Conservation (phyloP, 164 flowering plant species). For the Stephania yunnanensis region DNA sequence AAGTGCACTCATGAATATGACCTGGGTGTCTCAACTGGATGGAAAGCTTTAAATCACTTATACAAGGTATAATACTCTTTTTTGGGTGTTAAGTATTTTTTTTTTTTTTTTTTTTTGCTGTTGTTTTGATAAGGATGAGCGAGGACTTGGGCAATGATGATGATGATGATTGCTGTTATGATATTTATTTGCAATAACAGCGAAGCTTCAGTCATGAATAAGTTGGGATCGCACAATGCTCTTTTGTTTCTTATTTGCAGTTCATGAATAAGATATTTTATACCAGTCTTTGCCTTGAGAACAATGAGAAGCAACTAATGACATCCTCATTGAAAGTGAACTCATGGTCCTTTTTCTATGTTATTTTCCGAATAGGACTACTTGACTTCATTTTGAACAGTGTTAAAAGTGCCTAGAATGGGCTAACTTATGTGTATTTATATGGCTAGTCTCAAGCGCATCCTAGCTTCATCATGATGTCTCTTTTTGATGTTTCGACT, state of each 20-base stretch:
- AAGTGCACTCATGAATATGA: conserved; percentile 54
- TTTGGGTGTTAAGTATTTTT: no score
- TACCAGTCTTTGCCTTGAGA: no score
- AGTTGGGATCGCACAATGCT: no score
- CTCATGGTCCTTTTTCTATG: no score
- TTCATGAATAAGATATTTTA: no score
- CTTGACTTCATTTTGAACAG: not conserved
- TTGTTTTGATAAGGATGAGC: not conserved
- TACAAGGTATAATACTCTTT: conserved; percentile 54
- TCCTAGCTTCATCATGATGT: no score
- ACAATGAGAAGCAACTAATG: no score
- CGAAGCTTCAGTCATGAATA: no score
- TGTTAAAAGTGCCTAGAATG: not conserved
- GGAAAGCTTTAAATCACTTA: conserved; percentile 54
- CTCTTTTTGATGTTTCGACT: no score
- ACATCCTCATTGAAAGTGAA: no score
- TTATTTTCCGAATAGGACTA: not conserved
- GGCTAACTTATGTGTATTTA: not conserved
- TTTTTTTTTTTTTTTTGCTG: not conserved
- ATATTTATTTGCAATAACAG: not conserved
- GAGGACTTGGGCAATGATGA: not conserved
- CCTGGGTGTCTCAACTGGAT: conserved; percentile 84
- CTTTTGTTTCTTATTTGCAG: no score
- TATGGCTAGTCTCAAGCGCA: not conserved
- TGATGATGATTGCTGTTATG: not conserved